phyloP scores from a whole-genome alignment of 2,329 filamentous ascomycete species.

The Eutypa lata region DNA sequence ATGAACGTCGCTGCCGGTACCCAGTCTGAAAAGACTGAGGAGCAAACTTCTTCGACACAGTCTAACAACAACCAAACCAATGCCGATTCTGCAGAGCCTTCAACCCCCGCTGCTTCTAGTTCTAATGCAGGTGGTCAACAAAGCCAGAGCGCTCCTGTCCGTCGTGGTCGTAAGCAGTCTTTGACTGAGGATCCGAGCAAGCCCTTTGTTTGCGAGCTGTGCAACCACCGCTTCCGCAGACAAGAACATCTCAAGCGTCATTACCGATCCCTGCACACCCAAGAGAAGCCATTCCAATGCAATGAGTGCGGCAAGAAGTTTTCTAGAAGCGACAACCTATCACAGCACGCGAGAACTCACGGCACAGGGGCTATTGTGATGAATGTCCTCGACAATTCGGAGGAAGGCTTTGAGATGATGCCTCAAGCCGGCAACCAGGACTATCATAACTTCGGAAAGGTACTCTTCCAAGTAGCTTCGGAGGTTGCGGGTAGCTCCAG shows the following conservation, averaged over 20 bases:
- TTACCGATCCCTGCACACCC: constrained; percentile 95
- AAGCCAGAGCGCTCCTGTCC: constrained; percentile 63
- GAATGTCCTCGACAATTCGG: constrained; percentile 75
- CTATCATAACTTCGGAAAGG: constrained; percentile 66
- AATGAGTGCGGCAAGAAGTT: constrained; percentile 99
- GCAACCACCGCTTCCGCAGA: constrained; percentile 93
- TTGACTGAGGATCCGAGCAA: constrained; percentile 96
- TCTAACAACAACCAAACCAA: constrained; percentile 32
- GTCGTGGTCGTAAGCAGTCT: constrained; percentile 96
- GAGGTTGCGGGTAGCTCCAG: constrained; percentile 66
- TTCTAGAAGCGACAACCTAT: constrained; percentile 94
- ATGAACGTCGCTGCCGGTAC: constrained; percentile 43
- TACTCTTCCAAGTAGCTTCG: constrained; percentile 77
- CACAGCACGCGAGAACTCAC: constrained; percentile 93
- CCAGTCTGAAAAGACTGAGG: constrained; percentile 28
- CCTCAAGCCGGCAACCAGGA: constrained; percentile 52
- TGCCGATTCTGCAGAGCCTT: constrained; percentile 43
- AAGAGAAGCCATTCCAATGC: constrained; percentile 98
- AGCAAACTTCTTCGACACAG: constrained; percentile 34
- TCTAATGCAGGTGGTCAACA: constrained; percentile 38
- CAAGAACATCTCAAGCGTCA: constrained; percentile 99
- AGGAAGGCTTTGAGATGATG: constrained; percentile 45
- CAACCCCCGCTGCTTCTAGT: constrained; percentile 36
- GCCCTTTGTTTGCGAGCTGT: constrained; percentile 95
- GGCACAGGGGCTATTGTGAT: constrained; percentile 87